Evolutionary conservation across 2,329 filamentous ascomycete species (phyloP), one percentile per base, ranked within the genome.

Genomic region (Beauveria caledonica): DNA sequence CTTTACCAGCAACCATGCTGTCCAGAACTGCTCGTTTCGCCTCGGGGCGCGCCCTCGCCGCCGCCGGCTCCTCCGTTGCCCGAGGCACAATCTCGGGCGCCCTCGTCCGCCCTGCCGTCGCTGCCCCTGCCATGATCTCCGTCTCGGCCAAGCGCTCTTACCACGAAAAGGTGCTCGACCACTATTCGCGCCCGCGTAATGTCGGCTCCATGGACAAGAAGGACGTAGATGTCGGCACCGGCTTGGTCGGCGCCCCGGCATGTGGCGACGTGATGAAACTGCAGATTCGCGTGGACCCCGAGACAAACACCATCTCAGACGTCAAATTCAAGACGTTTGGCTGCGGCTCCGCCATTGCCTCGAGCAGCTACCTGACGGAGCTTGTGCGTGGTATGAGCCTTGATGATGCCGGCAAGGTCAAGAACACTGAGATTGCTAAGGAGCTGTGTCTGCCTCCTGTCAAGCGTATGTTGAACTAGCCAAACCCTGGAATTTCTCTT

Each of bases 311-410:
- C 67, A 97, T 97, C 72, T 87, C 86, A 68, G 93, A 97, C 68
- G 92, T 96, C 73, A 94, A 95, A 77, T 97, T 97, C 85, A 97
- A 97, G 86, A 97, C 92, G 0, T 97, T 97, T 72, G 92, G 92
- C 56, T 97, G 92, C 73, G 92, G 92, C 60, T 92, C 87, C 33
- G 94, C 94, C 65, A 99, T 99, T 75, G 94, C 94, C 48, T 93
- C 89, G 65, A 95, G 89, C 62, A 94, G 89, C 71, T 99, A 99
- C 73, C 77, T 99, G 69, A 99, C 94, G n/a, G 92, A 96, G 76
- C 80, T 99, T 62, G 92, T 99, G 64, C 85, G 91, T 65, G 94
- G 94, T 63, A 99, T 97, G 93, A 96, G 75, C 67, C 65, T 99
- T 66, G 94, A 99, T 68, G 91, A 99, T 73, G 94, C 95, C 39